These are phyloP conservation scores for Schwanniomyces polymorphus DNA, from an alignment of 805 yeast species.

Conservation along the genomic window DNA sequence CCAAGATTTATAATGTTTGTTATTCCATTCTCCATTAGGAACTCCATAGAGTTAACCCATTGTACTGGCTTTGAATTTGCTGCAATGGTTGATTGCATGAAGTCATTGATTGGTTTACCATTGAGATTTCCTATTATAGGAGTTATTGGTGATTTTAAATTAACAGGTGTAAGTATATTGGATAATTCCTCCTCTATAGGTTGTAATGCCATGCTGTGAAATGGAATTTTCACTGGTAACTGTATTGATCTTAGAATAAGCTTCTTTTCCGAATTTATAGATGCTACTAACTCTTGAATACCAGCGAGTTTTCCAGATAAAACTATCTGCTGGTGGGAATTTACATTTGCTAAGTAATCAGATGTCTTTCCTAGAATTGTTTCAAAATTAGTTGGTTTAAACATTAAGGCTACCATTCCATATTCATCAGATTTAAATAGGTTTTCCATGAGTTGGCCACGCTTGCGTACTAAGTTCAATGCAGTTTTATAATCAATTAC, in stretches of 20 bases:
- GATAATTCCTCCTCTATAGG: conserved; percentile 24
- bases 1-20: conserved; percentile 32
- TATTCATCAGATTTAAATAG: conserved; percentile 18
- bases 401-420: conserved; percentile 38
- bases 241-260: conserved; percentile 22
- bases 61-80: conserved; percentile 46
- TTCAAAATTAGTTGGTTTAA: conserved; percentile 21
- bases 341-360: conserved; percentile 46
- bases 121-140: conserved; percentile 41
- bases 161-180: not conserved
- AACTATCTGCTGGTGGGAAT: conserved; percentile 42
- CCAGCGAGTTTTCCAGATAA: conserved; percentile 39
- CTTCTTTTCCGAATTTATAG: conserved; percentile 12
- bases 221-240: conserved; percentile 51
- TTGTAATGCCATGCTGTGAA: conserved; percentile 46
- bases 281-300: conserved; percentile 21
- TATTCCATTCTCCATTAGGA: conserved; percentile 12
- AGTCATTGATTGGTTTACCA: conserved; percentile 22
- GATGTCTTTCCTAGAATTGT: conserved; percentile 16
- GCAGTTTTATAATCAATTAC: conserved; percentile 31
- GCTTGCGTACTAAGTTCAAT: conserved; percentile 40
- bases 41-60: conserved; percentile 38
- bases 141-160: conserved; percentile 2
- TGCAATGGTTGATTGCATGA: conserved; percentile 31
- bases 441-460: conserved; percentile 46